These are phyloP conservation scores for Dryas integrifolia DNA, from an alignment of 331 rosid genomes.

Conservation along the genomic window DNA sequence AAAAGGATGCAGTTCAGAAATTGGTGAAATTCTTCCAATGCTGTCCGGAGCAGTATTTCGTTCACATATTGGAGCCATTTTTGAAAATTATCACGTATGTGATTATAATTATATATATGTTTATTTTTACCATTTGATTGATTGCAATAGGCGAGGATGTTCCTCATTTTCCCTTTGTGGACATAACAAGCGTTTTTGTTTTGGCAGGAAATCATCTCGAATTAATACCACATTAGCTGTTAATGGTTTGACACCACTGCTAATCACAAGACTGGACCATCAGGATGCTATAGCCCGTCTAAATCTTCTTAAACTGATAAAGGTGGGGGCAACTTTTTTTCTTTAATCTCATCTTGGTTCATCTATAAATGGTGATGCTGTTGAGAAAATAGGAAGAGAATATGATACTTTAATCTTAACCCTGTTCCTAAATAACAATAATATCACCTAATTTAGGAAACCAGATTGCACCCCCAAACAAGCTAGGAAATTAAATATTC, in stretches of 20 bases:
- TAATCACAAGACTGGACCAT: conserved; percentile 89
- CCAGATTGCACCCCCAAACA: not conserved
- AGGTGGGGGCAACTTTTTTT: conserved; percentile 42
- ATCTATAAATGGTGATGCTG: not conserved
- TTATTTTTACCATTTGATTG: too few species aligned
- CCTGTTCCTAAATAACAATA: not conserved
- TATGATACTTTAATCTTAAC: not conserved
- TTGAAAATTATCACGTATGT: conserved; percentile 90
- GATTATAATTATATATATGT: not conserved
- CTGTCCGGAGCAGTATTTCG: conserved; percentile 97
- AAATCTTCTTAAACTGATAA: conserved; percentile 92
- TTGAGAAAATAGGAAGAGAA: not conserved
- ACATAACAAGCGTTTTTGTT: conserved; percentile 6
- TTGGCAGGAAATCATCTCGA: conserved; percentile 90
- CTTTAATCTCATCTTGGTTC: not conserved
- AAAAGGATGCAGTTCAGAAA: conserved; percentile 92
- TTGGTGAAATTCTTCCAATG: conserved; percentile 93
- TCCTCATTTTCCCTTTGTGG: not conserved
- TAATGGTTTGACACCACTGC: conserved; percentile 90
- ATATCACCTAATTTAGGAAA: not conserved
- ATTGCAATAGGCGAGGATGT: not conserved
- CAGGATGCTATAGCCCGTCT: conserved; percentile 99
- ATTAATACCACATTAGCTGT: conserved; percentile 94
- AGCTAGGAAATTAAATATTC: not conserved
- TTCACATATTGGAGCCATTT: conserved; percentile 96